A percentile compares a stretch with the other conserved stretches of the same genome.
Evolutionary conservation across 306 rosid species (phyloP).

Genomic region (Casuarina cunninghamiana): DNA sequence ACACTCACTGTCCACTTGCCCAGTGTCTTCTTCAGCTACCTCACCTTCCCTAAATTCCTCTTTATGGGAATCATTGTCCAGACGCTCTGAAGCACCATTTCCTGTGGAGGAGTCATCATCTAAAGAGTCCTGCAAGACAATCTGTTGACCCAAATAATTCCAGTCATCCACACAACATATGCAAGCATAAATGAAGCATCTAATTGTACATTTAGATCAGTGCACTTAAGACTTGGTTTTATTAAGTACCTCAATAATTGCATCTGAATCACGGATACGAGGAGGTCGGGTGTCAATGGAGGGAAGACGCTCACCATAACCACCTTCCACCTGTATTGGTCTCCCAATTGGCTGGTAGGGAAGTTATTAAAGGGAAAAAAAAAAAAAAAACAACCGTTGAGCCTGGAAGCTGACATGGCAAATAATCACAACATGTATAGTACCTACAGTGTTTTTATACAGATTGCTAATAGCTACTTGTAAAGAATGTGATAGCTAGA

Average conservation of each 20-base stretch:
- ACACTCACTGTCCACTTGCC: constrained; percentile 44
- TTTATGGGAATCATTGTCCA: constrained; percentile 51
- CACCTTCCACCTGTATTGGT: constrained; percentile 99
- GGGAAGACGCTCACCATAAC: constrained; percentile 94
- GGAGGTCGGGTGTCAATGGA: constrained; percentile 96
- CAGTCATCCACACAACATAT: constrained; percentile 24
- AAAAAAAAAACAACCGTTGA: constrained; percentile 13
- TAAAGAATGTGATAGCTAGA: background rate
- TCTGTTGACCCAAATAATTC: constrained; percentile 52
- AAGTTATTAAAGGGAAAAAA: constrained; percentile 11
- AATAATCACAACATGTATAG: background rate
- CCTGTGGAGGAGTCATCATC: constrained; percentile 83
- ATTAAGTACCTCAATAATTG: constrained; percentile 89
- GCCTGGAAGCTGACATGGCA: constrained; percentile 7
- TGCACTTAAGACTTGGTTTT: constrained; percentile 20
- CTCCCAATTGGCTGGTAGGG: constrained; percentile 93
- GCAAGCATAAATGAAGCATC: constrained; percentile 12
- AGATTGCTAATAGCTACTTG: background rate
- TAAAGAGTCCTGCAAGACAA: constrained; percentile 83
- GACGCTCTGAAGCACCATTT: constrained; percentile 48
- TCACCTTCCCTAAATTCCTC: constrained; percentile 54
- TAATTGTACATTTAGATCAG: background rate
- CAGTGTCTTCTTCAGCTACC: constrained; percentile 49
- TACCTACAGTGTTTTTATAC: background rate
- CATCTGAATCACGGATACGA: constrained; percentile 91